Base-by-base conservation (phyloP, 1,284 basidiomycete species). In the Gomphus bonarii region DNA sequence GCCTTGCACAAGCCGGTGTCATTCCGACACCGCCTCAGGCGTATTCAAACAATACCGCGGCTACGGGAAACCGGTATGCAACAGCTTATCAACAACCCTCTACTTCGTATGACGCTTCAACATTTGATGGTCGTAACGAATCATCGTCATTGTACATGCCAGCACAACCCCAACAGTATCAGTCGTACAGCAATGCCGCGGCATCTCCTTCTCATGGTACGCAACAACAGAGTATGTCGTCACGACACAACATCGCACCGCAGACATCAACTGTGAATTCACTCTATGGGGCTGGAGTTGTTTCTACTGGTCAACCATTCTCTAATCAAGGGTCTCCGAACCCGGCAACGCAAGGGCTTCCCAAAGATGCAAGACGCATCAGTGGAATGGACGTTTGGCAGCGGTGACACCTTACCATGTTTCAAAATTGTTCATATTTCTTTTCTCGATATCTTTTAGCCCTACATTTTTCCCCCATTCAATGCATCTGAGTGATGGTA, bases 341-440 rank as follows among this genome's bases (percentile, higher is more conserved):
- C 46, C 54, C 48, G 14, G 46, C 70, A 43, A 25, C 25, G 25
- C 73, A 70, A 57, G 62, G 69, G 33, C 69, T 72, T 69, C 54
- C 72, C 59, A 84, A 85, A 69, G 84, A 85, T 59, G 69, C 69
- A 44, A 73, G 84, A 65, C 75, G 83, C 66, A 72, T 79, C 61
- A 85, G 81, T 64, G 82, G 79, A 59, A 82, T 87, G 79, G 85
- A 88, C 68, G 67, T 80, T 55, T 89, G 86, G 86, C 80, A 81
- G 61, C 80, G 85, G 75, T 88, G 72, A 82, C 48, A 22, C 43
- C 59, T 20, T 65, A 64, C 22, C 44, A 47, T 57, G 55, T 61
- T 47, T 43, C 35, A 46, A 50, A 60, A 51, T 61, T 63, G 65
- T 61, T 60, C 58, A 63, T 62, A 61, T 60, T 57, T 55, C 53